A percentile compares a stretch with the other conserved stretches of the same genome.
phyloP scores from a whole-genome alignment of 768 basidiomycete genomes.

The Chalciporus piperatus region DNA sequence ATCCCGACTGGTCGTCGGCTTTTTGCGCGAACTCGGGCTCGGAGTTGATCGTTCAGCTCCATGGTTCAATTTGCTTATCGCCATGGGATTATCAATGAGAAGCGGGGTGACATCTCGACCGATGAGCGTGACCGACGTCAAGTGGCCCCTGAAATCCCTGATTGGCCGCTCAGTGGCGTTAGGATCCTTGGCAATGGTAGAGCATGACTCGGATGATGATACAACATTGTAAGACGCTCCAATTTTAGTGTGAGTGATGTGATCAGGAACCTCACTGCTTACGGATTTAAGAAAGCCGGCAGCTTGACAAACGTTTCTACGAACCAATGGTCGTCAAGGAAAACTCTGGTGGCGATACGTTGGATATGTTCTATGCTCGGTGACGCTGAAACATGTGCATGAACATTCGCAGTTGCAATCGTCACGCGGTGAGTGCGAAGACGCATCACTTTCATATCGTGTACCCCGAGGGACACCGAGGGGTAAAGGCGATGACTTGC shows the following conservation, averaged over 20 bases:
- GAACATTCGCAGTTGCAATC: background rate
- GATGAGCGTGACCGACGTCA: background rate
- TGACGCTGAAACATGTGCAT: background rate
- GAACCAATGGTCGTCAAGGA: conserved; percentile 5
- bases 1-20: too few relatives aligned
- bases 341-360: conserved; percentile 13
- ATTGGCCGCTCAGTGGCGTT: background rate
- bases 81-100: background rate
- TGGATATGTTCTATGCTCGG: background rate
- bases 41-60: background rate
- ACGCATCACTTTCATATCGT: background rate
- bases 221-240: background rate
- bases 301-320: background rate
- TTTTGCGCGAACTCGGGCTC: too few relatives aligned
- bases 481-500: too few relatives aligned
- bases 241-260: background rate
- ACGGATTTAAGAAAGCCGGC: conserved; percentile 10
- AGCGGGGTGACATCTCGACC: background rate
- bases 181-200: background rate
- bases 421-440: background rate
- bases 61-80: background rate
- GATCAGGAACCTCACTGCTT: conserved; percentile 5
- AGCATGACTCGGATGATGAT: too few relatives aligned
- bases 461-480: background rate
- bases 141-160: background rate